phyloP scores from a whole-genome alignment of 768 basidiomycete species.

The Chalciporus sphaerocephalus region DNA sequence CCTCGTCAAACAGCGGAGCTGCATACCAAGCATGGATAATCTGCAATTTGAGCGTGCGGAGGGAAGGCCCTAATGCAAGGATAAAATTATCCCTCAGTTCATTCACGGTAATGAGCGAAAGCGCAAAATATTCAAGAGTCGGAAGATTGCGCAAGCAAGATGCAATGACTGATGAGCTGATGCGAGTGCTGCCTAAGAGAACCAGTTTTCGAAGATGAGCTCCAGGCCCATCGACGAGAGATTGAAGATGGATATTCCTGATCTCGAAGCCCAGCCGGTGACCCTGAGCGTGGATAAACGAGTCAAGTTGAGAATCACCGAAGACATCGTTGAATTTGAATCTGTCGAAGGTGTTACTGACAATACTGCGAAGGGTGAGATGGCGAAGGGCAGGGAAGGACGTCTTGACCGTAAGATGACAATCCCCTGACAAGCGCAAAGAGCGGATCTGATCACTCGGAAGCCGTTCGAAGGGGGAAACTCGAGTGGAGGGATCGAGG shows the following conservation, averaged over 20 bases:
- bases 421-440: slow-evolving; percentile 36
- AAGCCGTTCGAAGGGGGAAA: slow-evolving; percentile 28
- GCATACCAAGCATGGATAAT: slow-evolving; percentile 35
- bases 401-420: slow-evolving; percentile 14
- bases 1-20: slow-evolving; percentile 28
- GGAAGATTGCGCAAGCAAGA: slow-evolving; percentile 27
- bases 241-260: slow-evolving; percentile 31
- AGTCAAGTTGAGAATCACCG: slow-evolving; percentile 27
- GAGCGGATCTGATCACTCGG: slow-evolving; percentile 20
- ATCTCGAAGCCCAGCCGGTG: slow-evolving; percentile 36
- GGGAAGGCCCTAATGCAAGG: slow-evolving; percentile 23
- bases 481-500: slow-evolving; percentile 28
- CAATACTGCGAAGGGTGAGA: slow-evolving; percentile 31
- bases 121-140: slow-evolving; percentile 33
- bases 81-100: slow-evolving; percentile 34
- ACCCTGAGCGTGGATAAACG: slow-evolving; percentile 34
- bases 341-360: slow-evolving; percentile 35
- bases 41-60: slow-evolving; percentile 34
- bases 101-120: slow-evolving; percentile 34
- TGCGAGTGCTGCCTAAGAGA: slow-evolving; percentile 33
- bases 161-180: slow-evolving; percentile 29
- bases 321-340: slow-evolving; percentile 27
- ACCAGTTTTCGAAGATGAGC: slow-evolving; percentile 31
- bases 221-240: slow-evolving; percentile 20
- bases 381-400: slow-evolving; percentile 21